Base-by-base conservation (phyloP, 208 protist species). In the Acanthamoeba divionensis region DNA sequence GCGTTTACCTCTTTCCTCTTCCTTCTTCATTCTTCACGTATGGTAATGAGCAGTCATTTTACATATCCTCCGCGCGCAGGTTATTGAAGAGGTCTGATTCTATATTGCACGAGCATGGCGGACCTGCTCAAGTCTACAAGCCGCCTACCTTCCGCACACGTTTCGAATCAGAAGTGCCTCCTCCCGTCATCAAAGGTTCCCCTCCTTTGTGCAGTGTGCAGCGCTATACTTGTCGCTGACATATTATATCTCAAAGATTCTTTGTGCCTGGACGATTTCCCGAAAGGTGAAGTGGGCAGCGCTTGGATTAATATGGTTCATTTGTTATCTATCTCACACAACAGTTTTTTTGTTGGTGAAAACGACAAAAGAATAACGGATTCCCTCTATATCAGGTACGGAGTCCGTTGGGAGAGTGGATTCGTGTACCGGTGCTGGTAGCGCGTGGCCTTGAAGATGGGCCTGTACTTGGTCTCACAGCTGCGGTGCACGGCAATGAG, bases 401-500 rank as follows among this genome's bases (percentile, higher is more conserved):
- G 9, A 65, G 50, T 41, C 50, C 50, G 47, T 41, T 85, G 21
- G 54, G 75, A 21, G 75, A 85, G 31, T 85, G 75, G 75, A 45
- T 85, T 38, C 45, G 75, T 24, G 75, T 85, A 0, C 75, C 75
- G 31, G 75, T 85, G 10, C 31, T 85, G 18, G 75, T 85, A 7
- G 75, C 75, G 9, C 75, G 75, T 13, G 75, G 75, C 13, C 0
- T 36, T 24, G 75, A 85, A 44, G 80, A 88, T 15, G 89, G 89
- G 21, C 73, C 73, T 6, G 48, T 80, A 15, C 66, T 91, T 1
- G 89, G 89, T 36, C 38, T 91, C 66, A 91, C 89, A 13, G 75
- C 89, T 0, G 73, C 77, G n/a, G 57, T 91, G 15, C 89, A 91
- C 52, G 89, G 89, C 54, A 91, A 91, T 45, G 89, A 91, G 41